Evolutionary conservation across 164 flowering plant genomes (phyloP), one percentile per base, ranked within the genome.

Genomic region (Saururus chinensis): DNA sequence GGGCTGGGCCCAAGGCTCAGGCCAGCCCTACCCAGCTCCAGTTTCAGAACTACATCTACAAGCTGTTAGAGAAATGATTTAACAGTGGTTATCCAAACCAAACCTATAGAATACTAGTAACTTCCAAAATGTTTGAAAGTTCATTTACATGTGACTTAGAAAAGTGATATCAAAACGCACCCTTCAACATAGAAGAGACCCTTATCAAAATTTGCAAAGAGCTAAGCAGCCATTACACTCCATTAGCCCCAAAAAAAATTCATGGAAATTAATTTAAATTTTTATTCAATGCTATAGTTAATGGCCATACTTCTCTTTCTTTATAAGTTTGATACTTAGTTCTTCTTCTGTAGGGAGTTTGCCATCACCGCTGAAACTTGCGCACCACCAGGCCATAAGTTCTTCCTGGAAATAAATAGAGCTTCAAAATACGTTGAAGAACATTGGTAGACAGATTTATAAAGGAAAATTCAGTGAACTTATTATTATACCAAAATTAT

Each of bases 321-420:
- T 76, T 62, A 74, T 67, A 25, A 84, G 63, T 71, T 81, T 88
- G 51, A 26, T n/a, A 61, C 52, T 76, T 57, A 91, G 58, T 16
- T 83, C 80, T 61, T 79, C 83, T 68, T 75, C 74, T 0, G 85
- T 65, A 8, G 89, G 93, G 41, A 81, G 56, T 65, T 75, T 74
- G 62, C 60, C 73, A 24, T 83, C 82, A 42, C 72, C 66, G 67
- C 57, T 74, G 42, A 64, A 21, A 55, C 66, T 76, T 37, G 80
- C 59, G 52, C 66, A 60, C 97, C 91, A 91, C 97, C 97, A 91
- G 25, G 82, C 88, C 70, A 70, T 73, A 19, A 88, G 81, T 77
- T 91, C 97, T 56, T 85, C 96, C 97, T 91, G 85, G 68, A 68
- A 63, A 70, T 19, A 23, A 22, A 57, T 13, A 9, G 56, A 53